These are phyloP conservation scores for Leishmania turanica DNA, from an alignment of 208 protist species.

Conservation along the genomic window DNA sequence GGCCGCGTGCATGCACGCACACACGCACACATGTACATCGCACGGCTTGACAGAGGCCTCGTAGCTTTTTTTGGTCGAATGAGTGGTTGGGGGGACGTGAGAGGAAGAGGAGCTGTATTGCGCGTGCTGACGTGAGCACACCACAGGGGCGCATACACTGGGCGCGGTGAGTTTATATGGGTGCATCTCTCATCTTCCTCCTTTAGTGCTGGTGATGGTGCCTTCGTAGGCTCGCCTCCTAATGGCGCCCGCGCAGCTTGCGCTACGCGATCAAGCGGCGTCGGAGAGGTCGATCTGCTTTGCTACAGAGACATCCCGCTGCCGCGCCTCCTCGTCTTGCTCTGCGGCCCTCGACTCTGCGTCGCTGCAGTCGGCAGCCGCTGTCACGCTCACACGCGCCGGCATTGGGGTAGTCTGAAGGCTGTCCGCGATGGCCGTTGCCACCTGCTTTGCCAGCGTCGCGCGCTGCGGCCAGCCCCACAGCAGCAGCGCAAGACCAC, in stretches of 20 bases:
- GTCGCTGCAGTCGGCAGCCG: neutral
- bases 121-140: neutral
- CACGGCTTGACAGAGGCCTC: neutral
- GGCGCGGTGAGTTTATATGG: neutral
- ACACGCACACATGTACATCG: neutral
- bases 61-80: neutral
- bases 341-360: neutral
- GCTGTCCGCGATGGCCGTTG: slow-evolving; percentile 39
- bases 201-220: neutral
- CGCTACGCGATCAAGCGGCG: neutral
- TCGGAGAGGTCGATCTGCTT: slow-evolving; percentile 27
- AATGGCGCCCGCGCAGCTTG: neutral
- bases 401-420: slow-evolving; percentile 27
- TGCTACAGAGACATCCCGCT: slow-evolving; percentile 2
- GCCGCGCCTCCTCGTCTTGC: neutral
- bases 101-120: neutral
- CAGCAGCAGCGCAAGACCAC: slow-evolving; percentile 27
- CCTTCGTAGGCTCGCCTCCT: neutral
- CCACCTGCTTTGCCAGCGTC: slow-evolving; percentile 33
- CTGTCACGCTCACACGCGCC: neutral
- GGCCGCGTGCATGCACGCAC: neutral
- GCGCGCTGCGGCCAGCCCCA: slow-evolving; percentile 50
- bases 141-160: neutral
- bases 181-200: neutral
- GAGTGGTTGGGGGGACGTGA: neutral